Base-by-base conservation (phyloP, 352 stramenopile genomes). In the Globisporangium cederbergense region DNA sequence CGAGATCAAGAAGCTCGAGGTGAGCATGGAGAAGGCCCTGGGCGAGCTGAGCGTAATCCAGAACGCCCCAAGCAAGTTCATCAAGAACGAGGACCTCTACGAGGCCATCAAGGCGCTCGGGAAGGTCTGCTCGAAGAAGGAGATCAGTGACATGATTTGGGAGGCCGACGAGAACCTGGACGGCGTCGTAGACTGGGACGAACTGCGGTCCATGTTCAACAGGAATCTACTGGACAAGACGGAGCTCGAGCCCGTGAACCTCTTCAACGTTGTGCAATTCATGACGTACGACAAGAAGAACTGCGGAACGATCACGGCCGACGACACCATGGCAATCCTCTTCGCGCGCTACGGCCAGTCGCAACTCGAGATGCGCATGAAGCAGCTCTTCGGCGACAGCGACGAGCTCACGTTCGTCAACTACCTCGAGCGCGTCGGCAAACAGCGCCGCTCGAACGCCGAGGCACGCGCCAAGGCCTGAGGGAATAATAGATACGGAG, bases 271-370 rank as follows among this genome's bases (percentile, higher is more conserved):
- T 64, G 88, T 98, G 58, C 94, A 99, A 78, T 99, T 98, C 75
- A 98, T 98, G 94, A 98, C 97, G 64, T 99, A 98, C 75, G 96
- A 98, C 75, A 94, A 94, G 68, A 97, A 99, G 68, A 95, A 90
- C 64, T 97, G 95, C 72, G 93, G 91, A 7, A 86, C 84, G 46
- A 97, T 99, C 67, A 98, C 89, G 3, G 95, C 98, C 9, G 97
- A 99, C 73, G 97, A 99, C 72, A 99, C 96, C 3, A 99, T 99
- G 96, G 94, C 97, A 58, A 98, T 99, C 71, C 78, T 99, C 16
- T 99, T 98, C 74, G 92, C 91, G 47, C 83, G 96, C 45, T 97
- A 97, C 61, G 89, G 83, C 28, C 85, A 93, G 49, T 88, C 88
- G 38, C 81, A 96, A 66, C 77, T 98, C 9, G 91, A 97, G 67